Evolutionary conservation across 176 grass and related monocot genomes (phyloP).

Genomic region (Coix lacrymajobi): DNA sequence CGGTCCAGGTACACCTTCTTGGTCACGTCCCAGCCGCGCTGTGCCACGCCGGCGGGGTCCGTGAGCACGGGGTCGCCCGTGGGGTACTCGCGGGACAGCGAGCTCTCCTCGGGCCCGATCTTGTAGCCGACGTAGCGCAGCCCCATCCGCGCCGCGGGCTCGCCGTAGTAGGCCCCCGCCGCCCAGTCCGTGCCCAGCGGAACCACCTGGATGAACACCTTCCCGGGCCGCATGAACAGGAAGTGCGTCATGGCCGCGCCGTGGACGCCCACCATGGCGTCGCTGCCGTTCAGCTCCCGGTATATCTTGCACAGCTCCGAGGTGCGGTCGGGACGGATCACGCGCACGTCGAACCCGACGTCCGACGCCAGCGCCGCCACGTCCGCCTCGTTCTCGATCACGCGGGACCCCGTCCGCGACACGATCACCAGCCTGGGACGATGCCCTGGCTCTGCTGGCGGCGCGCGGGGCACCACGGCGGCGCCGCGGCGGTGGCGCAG

Average conservation of each 20-base stretch:
- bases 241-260: constrained; percentile 93
- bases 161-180: constrained; percentile 61
- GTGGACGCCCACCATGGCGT: constrained; percentile 91
- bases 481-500: background rate
- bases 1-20: constrained; percentile 86
- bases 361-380: constrained; percentile 22
- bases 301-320: constrained; percentile 73
- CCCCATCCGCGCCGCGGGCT: constrained; percentile 48
- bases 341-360: constrained; percentile 62
- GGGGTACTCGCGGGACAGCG: constrained; percentile 55
- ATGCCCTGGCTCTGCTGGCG: too few species aligned
- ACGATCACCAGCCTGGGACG: constrained; percentile 49
- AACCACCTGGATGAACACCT: constrained; percentile 83
- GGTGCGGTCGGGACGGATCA: constrained; percentile 47
- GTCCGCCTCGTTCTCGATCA: constrained; percentile 73
- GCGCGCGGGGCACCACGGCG: background rate
- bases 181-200: constrained; percentile 74
- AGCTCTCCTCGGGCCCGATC: constrained; percentile 70
- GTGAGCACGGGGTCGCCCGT: constrained; percentile 62
- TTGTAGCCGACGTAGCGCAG: constrained; percentile 69
- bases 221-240: constrained; percentile 68
- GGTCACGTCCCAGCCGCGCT: constrained; percentile 77
- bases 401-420: constrained; percentile 53
- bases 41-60: constrained; percentile 58
- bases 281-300: constrained; percentile 63